Evolutionary conservation across 2,329 filamentous ascomycete species (phyloP), one percentile per base, ranked within the genome.

Genomic region (Apiospora aurea): DNA sequence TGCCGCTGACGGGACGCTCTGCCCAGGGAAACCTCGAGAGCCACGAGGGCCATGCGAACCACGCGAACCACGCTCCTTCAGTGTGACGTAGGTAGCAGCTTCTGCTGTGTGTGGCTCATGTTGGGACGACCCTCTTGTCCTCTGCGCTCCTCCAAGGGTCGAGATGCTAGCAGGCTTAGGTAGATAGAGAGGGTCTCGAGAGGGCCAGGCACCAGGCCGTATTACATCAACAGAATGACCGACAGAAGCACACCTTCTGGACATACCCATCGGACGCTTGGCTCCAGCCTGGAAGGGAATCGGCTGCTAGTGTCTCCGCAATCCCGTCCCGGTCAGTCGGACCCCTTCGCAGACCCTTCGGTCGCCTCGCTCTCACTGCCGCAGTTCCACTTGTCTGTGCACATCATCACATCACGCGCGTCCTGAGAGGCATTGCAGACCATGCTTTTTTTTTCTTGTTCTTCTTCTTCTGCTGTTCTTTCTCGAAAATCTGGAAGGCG

Each of bases 121-220:
- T 6, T 3, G 5, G 34, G 34, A 38, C 1, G 34, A 6, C 5
- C 5, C 34, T 38, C 49, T 49, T n/a, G 46, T 13, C 49, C 24
- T 26, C 49, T 26, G 5, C 34, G 5, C 34, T 38, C 49, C 24
- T 26, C 49, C 24, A 53, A 53, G 13, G 34, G 4, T 8, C 34
- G 34, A 38, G 26, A 29, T 29, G 26, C 26, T 29, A 29, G 26
- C 26, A 29, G 3, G 26, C 26, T n/a, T n/a, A n/a, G n/a, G n/a
- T n/a, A n/a, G n/a, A n/a, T 29, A 29, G 26, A 29, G 34, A 38
- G 34, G 24, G 51, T 34, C 51, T 57, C 13, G 10, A 18, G 14
- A 18, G 29, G 53, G 53, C 53, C 53, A 61, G 53, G 29, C 53
- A 29, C 53, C 53, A 61, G 53, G 29, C 53, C 53, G 53, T 61